These are phyloP conservation scores for Penstemon davidsonii DNA, from an alignment of 257 asterid genomes.

Conservation along the genomic window DNA sequence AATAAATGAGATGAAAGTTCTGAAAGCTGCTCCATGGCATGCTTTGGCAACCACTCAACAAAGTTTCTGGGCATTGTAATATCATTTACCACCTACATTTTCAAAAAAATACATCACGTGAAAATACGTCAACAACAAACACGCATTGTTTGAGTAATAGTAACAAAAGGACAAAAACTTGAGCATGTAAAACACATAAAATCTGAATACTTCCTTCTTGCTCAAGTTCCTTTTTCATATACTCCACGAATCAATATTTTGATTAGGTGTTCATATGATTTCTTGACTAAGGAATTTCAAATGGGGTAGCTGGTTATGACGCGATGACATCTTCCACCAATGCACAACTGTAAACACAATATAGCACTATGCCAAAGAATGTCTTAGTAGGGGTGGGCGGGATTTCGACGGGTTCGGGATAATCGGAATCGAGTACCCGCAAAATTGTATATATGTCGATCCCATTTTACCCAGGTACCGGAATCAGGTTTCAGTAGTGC, in stretches of 20 bases:
- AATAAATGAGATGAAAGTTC: conserved; percentile 67
- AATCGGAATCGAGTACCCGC: too few species aligned
- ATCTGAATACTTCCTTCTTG: neutral
- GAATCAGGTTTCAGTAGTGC: too few species aligned
- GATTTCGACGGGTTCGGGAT: too few species aligned
- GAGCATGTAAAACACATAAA: neutral
- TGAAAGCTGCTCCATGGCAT: conserved; percentile 84
- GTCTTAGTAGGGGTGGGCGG: neutral
- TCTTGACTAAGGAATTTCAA: neutral
- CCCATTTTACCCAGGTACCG: too few species aligned
- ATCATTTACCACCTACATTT: conserved; percentile 53
- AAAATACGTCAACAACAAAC: conserved; percentile 14
- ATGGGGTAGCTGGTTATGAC: neutral
- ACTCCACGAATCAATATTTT: neutral
- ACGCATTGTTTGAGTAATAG: conserved; percentile 5
- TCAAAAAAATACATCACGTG: neutral
- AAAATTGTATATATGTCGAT: too few species aligned
- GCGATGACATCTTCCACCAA: neutral
- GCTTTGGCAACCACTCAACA: conserved; percentile 71
- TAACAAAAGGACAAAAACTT: neutral
- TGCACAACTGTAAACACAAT: neutral
- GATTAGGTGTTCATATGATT: neutral
- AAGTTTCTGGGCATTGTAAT: conserved; percentile 52
- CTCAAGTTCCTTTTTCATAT: neutral
- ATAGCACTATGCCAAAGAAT: neutral